These are phyloP conservation scores for Penicillium mononematosum DNA, from an alignment of 495 filamentous ascomycete genomes.

Conservation along the genomic window DNA sequence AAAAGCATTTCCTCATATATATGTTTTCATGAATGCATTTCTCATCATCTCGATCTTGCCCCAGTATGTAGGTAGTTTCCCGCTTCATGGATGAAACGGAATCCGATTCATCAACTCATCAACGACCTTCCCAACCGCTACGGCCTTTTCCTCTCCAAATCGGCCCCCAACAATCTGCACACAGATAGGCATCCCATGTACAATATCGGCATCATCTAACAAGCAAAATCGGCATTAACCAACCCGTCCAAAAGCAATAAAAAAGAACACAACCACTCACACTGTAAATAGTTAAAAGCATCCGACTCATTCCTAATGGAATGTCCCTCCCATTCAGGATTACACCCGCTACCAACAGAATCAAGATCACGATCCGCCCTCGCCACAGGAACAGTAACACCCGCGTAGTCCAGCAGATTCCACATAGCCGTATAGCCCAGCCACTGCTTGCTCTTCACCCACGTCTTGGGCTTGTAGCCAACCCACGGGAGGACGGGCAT, in stretches of 20 bases:
- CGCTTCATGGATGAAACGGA: constrained; percentile 15
- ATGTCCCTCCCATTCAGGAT: constrained; percentile 32
- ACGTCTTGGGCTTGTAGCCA: constrained; percentile 44
- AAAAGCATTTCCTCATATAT: constrained; percentile 1
- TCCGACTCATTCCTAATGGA: constrained; percentile 37
- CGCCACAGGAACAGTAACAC: constrained; percentile 51
- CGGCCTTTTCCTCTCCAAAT: constrained; percentile 46
- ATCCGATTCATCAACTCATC: constrained; percentile 28
- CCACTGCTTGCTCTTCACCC: constrained; percentile 54
- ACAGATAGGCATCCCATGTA: constrained; percentile 51
- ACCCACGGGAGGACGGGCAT: constrained; percentile 55
- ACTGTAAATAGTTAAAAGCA: constrained; percentile 41
- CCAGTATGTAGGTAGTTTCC: not conserved
- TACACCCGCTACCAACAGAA: constrained; percentile 8
- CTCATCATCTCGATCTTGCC: not conserved
- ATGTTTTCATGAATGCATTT: constrained; percentile 4
- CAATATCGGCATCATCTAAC: constrained; percentile 41
- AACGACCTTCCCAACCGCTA: constrained; percentile 43
- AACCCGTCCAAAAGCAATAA: not conserved
- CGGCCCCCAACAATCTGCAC: constrained; percentile 53
- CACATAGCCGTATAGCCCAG: constrained; percentile 64
- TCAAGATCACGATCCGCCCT: constrained; percentile 42
- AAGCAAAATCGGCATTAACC: constrained; percentile 2
- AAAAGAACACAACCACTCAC: constrained; percentile 22
- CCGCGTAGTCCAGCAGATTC: constrained; percentile 67